Base-by-base conservation (phyloP, 1,284 basidiomycete species). In the Anthracocystis panici-leucophaei region DNA sequence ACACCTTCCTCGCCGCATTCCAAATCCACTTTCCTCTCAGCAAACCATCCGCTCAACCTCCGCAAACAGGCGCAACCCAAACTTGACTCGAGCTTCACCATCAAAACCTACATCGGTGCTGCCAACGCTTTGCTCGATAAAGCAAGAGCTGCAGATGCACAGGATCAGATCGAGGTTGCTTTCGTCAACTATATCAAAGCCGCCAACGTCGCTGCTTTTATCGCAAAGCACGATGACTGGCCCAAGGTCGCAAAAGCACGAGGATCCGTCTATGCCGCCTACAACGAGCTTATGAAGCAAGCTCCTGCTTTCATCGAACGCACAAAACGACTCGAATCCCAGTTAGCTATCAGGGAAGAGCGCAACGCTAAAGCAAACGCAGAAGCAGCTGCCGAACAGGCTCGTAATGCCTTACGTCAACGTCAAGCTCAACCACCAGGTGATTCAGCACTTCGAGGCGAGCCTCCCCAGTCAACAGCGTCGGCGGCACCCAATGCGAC, bases 141-240 rank as follows among this genome's bases (percentile, higher is more conserved):
- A 56, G 84, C 84, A 16, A 65, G 81, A 57, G 75, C 77, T 14
- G 78, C 76, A n/a, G 82, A 85, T 41, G 74, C 70, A 20, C 79
- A 81, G 60, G 81, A 74, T n/a, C 73, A 82, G 54, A 63, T 84
- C 40, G 84, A 84, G 53, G 66, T 78, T 20, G 84, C 84, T 31
- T 85, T 85, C 55, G 81, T 85, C 68, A 83, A 84, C 74, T 85
- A 85, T 51, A 75, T 84, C 59, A 85, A 83, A 61, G 77, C 81
- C 0, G 83, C 83, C 45, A 76, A 73, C 35, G 81, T 84, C 44
- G 80, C 80, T 3, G 75, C 81, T 9, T 82, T 80, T 55, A 82
- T 84, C 57, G 73, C 81, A 18, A 84, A 82, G 62, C 82, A 83
- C 56, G 67, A 79, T 49, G 82, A 83, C n/a, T 83, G 80, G 81